These are phyloP conservation scores for Solanum virginianum DNA, from an alignment of 257 asterid genomes.

Conservation along the genomic window DNA sequence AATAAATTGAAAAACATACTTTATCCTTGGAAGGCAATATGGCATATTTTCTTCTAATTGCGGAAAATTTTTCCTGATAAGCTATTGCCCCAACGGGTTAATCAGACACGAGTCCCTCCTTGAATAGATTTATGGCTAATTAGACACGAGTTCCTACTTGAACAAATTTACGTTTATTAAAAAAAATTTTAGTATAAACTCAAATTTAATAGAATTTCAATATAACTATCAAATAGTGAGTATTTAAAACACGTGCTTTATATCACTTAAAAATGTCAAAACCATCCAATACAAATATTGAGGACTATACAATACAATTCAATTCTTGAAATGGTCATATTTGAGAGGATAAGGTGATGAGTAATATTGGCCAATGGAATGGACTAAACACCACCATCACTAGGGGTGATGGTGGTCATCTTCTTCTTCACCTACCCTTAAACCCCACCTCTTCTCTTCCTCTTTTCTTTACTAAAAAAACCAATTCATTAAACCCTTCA, in stretches of 20 bases:
- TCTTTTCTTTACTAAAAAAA: neutral
- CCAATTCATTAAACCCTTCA: neutral
- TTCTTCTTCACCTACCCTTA: neutral
- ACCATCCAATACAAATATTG: neutral
- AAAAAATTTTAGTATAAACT: too few relatives aligned
- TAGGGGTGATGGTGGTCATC: conserved; percentile 4
- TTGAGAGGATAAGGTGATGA: neutral
- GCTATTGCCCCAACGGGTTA: too few relatives aligned
- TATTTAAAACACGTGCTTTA: neutral
- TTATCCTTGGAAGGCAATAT: neutral
- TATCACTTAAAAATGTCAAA: neutral
- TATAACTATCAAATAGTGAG: fast-evolving
- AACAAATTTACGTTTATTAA: too few relatives aligned
- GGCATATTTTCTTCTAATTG: neutral
- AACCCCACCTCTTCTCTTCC: neutral
- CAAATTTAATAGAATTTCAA: neutral
- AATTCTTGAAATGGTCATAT: neutral
- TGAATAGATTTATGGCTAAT: too few relatives aligned
- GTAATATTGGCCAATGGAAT: neutral
- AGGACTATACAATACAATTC: neutral
- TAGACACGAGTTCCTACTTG: too few relatives aligned
- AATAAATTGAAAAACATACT: too few relatives aligned
- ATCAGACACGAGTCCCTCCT: too few relatives aligned
- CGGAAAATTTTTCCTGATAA: too few relatives aligned
- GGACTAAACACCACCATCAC: neutral